Percentiles rank a stretch among this genome's conserved stretches.
Conservation (phyloP, 305 asterid species). For the Fraxinus latifolia region DNA sequence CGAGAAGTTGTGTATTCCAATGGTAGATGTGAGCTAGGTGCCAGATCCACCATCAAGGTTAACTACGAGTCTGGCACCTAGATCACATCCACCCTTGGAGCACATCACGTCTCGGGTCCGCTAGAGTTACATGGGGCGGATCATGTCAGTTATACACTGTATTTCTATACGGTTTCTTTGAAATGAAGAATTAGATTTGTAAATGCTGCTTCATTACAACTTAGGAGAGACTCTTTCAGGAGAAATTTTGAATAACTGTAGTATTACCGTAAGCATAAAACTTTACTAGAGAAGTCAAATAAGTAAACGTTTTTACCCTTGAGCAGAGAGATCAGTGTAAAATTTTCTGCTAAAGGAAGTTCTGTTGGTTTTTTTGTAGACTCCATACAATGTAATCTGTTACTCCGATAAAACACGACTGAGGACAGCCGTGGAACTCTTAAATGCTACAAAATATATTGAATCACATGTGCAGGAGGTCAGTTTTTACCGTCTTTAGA, state of each 20-base stretch:
- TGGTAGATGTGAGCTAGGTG: not conserved
- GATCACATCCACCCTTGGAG: not conserved
- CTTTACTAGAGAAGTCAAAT: not conserved
- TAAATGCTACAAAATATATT: constrained; percentile 71
- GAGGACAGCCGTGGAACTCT: constrained; percentile 83
- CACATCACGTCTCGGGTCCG: not conserved
- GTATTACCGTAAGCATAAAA: not conserved
- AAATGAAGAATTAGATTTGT: not conserved
- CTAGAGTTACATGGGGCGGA: not conserved
- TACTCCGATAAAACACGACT: constrained; percentile 82
- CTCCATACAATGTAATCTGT: constrained; percentile 79
- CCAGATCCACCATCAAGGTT: not conserved
- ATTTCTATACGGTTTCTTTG: not conserved
- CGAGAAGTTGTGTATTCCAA: not conserved
- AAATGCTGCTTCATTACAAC: not conserved
- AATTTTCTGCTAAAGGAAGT: not conserved
- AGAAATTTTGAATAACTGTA: not conserved
- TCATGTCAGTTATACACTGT: not conserved
- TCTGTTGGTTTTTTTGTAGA: constrained; percentile 36
- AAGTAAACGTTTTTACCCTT: not conserved
- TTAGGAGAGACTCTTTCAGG: not conserved
- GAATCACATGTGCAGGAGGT: constrained; percentile 78
- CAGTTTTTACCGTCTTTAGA: constrained; percentile 2
- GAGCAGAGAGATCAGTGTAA: not conserved
- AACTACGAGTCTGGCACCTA: not conserved